A percentile compares a stretch with the other conserved stretches of the same genome.
Evolutionary conservation across 202 grass and related monocot species (phyloP).

Genomic region (Dendrocalamus latiflorus): DNA sequence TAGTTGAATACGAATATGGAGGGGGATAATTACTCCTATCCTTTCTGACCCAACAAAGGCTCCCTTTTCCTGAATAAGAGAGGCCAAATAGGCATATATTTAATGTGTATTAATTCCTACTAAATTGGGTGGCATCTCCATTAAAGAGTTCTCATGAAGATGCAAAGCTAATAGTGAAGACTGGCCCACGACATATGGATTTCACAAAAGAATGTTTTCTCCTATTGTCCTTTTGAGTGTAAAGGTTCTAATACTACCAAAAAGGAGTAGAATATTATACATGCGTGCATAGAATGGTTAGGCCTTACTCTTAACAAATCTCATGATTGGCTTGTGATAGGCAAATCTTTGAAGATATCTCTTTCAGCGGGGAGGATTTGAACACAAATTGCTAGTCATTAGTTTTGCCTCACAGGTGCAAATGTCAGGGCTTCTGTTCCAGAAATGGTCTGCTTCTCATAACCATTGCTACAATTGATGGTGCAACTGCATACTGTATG

Average conservation of each 20-base stretch:
- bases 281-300: background rate
- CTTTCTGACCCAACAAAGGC: conserved; percentile 7
- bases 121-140: background rate
- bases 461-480: background rate
- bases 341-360: conserved; percentile 4
- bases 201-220: conserved; percentile 1
- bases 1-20: conserved; percentile 23
- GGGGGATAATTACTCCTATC: conserved; percentile 10
- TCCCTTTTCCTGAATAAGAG: background rate
- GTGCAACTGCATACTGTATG: background rate
- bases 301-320: background rate
- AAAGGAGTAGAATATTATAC: background rate
- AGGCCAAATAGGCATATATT: conserved; percentile 4
- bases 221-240: background rate
- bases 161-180: conserved; percentile 17
- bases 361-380: background rate
- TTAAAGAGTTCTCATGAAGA: conserved; percentile 12
- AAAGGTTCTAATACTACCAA: background rate
- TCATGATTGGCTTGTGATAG: background rate
- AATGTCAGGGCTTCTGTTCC: background rate
- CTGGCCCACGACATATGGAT: conserved; percentile 1
- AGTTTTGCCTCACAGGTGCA: background rate
- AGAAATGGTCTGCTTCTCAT: background rate
- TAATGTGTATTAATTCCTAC: conserved; percentile 4
- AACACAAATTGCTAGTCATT: conserved; percentile 3